Evolutionary conservation across 495 filamentous ascomycete genomes (phyloP).

Genomic region (Beverwykella pulmonaria): DNA sequence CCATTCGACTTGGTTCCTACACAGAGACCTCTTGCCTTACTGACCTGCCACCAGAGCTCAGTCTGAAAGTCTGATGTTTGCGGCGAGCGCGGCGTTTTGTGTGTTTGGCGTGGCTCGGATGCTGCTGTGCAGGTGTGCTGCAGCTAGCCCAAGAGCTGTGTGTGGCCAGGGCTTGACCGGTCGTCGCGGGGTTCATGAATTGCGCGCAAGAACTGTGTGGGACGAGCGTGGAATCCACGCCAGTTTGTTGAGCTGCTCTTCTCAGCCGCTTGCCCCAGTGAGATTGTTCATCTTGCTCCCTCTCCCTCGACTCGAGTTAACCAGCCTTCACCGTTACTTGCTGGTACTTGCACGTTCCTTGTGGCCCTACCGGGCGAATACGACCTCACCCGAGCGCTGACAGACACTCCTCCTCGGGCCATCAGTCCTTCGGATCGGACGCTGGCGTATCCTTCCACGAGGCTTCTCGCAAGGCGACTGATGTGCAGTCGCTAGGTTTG

Average conservation of each 20-base stretch:
- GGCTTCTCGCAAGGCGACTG: conserved; percentile 27
- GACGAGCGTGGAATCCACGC: conserved; percentile 8
- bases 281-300: conserved; percentile 26
- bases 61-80: neutral
- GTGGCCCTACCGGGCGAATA: conserved; percentile 3
- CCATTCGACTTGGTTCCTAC: neutral
- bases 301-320: conserved; percentile 23
- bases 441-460: conserved; percentile 13
- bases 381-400: conserved; percentile 5
- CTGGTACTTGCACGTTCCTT: neutral
- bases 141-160: conserved; percentile 18
- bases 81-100: neutral
- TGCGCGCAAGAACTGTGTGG: conserved; percentile 11
- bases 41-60: neutral
- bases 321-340: conserved; percentile 14
- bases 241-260: conserved; percentile 3
- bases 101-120: conserved; percentile 16
- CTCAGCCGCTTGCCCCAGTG: conserved; percentile 10
- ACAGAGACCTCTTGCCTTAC: neutral
- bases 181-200: conserved; percentile 30
- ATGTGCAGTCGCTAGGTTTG: conserved; percentile 19
- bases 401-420: neutral
- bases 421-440: neutral
- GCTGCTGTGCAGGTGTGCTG: conserved; percentile 25
- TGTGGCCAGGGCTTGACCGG: conserved; percentile 23